These are phyloP conservation scores for Staphylotrichum longicolle DNA, from an alignment of 495 filamentous ascomycete genomes.

Conservation along the genomic window DNA sequence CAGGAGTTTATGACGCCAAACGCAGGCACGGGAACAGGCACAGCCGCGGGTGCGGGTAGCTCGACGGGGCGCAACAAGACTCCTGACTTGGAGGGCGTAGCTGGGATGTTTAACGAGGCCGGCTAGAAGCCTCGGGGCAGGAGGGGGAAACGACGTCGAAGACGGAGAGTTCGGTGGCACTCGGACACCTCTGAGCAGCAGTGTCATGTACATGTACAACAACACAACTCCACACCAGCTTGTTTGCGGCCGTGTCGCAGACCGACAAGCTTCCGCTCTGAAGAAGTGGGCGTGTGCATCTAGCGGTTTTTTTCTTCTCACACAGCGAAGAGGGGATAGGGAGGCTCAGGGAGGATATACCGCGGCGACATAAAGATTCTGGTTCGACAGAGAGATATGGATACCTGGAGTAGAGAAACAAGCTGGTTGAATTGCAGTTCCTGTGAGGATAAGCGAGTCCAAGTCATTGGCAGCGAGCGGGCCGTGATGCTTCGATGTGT, in stretches of 20 bases:
- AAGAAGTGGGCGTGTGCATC: not conserved
- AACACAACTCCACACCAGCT: not conserved
- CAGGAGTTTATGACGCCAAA: slow-evolving; percentile 54
- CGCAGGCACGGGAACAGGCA: not conserved
- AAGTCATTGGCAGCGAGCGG: not conserved
- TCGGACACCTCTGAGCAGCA: not conserved
- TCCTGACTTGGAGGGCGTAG: slow-evolving; percentile 45
- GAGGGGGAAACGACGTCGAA: not conserved
- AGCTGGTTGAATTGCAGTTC: not conserved
- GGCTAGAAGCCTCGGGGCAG: slow-evolving; percentile 10
- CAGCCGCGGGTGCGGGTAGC: slow-evolving; percentile 15
- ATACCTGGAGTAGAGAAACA: not conserved
- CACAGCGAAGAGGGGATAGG: too few relatives aligned
- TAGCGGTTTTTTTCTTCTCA: not conserved
- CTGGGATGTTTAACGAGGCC: slow-evolving; percentile 41
- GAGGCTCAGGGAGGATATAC: too few relatives aligned
- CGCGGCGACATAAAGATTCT: too few relatives aligned
- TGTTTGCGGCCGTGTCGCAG: not conserved
- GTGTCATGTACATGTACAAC: slow-evolving; percentile 1
- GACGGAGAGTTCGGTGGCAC: not conserved
- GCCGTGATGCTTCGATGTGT: slow-evolving; percentile 7
- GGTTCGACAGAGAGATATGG: too few relatives aligned
- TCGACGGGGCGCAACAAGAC: slow-evolving; percentile 26
- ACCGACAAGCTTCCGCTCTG: not conserved
- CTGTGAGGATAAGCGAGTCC: not conserved